Evolutionary conservation across 352 stramenopile species (phyloP).

Genomic region (Pythium coloratum): DNA sequence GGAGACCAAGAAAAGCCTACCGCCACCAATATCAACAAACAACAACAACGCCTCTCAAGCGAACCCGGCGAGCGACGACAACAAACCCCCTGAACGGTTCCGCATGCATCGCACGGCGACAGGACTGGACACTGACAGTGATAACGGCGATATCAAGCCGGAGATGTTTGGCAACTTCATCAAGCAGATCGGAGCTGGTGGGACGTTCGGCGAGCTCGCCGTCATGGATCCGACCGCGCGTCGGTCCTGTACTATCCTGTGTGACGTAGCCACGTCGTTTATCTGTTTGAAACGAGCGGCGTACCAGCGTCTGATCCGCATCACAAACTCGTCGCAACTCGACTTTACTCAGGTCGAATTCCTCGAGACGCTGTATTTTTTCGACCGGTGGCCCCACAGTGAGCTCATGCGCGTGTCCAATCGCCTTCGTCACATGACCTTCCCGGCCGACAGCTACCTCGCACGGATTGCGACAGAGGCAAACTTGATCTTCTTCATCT

Average conservation of each 20-base stretch:
- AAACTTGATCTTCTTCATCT: conserved; percentile 81
- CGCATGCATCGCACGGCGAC: conserved; percentile 4
- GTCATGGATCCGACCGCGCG: conserved; percentile 78
- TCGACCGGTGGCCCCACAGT: conserved; percentile 71
- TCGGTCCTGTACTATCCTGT: conserved; percentile 74
- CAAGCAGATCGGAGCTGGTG: conserved; percentile 70
- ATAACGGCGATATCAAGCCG: conserved; percentile 6
- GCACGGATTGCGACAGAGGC: conserved; percentile 68
- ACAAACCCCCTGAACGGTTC: conserved; percentile 8
- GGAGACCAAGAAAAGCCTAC: conserved; percentile 52
- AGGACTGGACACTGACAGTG: conserved; percentile 28
- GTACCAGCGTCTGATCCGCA: conserved; percentile 83
- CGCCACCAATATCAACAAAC: conserved; percentile 4
- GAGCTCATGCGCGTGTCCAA: conserved; percentile 75
- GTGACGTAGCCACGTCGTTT: conserved; percentile 71
- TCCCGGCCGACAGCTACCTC: conserved; percentile 64
- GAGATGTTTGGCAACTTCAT: conserved; percentile 71
- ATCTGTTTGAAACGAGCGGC: conserved; percentile 81
- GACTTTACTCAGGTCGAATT: conserved; percentile 85
- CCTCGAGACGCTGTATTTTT: conserved; percentile 80
- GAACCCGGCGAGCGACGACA: background rate
- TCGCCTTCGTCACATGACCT: conserved; percentile 60
- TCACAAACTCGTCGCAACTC: conserved; percentile 77
- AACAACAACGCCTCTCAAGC: conserved; percentile 8
- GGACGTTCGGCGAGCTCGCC: conserved; percentile 78